Evolutionary conservation across 2,329 filamentous ascomycete genomes (phyloP), one percentile per base, ranked within the genome.

Genomic region (Pezicula neosporulosa): DNA sequence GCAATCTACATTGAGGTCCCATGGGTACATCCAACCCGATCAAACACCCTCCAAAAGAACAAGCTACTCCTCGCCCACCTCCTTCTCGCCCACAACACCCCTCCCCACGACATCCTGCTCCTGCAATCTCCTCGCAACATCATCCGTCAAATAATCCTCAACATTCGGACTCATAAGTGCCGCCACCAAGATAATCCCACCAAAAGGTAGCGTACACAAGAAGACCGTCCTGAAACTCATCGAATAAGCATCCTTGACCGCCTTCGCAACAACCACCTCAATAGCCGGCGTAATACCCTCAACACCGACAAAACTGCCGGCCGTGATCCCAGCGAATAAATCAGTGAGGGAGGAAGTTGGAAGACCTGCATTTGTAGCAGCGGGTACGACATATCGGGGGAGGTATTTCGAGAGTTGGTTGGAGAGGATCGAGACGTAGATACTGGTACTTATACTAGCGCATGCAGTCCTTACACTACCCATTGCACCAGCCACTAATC

Each of bases 401-500:
- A 73, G 55, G 50, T 67, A 67, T 48, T 64, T 60, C 37, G 60
- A 53, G 13, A 72, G 59, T 52, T 70, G 60, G 55, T 70, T 72
- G 47, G 56, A 61, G 24, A 72, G 62, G 33, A 74, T 58, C n/a
- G 66, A 67, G 7, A 60, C 53, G 56, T 71, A 73, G 36, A 73
- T 54, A 21, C 68, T 65, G 47, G 67, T 66, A 1, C 68, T 64
- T 15, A 74, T 60, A 33, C 69, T 66, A 27, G 68, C 70, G n/a
- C 70, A 69, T 3, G 70, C 66, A 4, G 70, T 70, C 28, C 75
- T 71, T 50, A 77, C 74, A 18, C 70, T 73, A 10, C 74, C 73
- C 28, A 76, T 70, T 19, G 74, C 67, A 16, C 74, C 74, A 6
- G 57, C 72, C 49, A 61, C 73, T 15, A 76, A 66, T 15, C 74